phyloP scores from a whole-genome alignment of 2,329 filamentous ascomycete genomes.

The Cadophora sp. region DNA sequence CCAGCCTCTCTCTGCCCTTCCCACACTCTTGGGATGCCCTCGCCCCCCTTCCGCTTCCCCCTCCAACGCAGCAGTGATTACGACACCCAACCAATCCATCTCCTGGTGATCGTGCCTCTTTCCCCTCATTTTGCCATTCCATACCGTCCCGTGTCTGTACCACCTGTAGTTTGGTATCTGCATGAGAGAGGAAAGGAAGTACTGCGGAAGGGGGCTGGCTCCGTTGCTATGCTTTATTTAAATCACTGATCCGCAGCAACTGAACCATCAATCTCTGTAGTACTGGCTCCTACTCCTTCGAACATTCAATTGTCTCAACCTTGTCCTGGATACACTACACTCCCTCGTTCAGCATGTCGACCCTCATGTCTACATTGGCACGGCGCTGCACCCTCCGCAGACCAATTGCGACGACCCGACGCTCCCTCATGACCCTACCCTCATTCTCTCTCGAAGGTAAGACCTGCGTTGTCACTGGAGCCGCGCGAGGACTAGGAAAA shows the following conservation, averaged over 20 bases:
- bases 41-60: neutral
- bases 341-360: constrained; percentile 8
- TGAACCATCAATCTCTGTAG: constrained; percentile 7
- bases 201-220: constrained; percentile 5
- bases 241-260: constrained; percentile 6
- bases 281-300: neutral
- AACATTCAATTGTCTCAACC: neutral
- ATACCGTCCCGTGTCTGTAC: neutral
- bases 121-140: constrained; percentile 16
- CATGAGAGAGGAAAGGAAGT: constrained; percentile 3
- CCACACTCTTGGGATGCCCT: neutral
- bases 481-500: constrained; percentile 57
- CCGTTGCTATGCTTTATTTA: neutral
- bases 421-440: constrained; percentile 34
- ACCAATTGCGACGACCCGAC: neutral
- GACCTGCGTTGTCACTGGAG: constrained; percentile 57
- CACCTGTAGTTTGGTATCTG: neutral
- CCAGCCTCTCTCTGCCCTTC: neutral
- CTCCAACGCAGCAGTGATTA: neutral
- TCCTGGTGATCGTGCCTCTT: constrained; percentile 23
- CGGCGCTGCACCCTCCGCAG: constrained; percentile 10
- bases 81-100: constrained; percentile 11
- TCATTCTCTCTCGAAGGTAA: constrained; percentile 52
- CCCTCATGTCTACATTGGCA: constrained; percentile 1
- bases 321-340: neutral